Conservation (phyloP, 192 early-diverging fungal genomes). For the Cetraspora pellucida region DNA sequence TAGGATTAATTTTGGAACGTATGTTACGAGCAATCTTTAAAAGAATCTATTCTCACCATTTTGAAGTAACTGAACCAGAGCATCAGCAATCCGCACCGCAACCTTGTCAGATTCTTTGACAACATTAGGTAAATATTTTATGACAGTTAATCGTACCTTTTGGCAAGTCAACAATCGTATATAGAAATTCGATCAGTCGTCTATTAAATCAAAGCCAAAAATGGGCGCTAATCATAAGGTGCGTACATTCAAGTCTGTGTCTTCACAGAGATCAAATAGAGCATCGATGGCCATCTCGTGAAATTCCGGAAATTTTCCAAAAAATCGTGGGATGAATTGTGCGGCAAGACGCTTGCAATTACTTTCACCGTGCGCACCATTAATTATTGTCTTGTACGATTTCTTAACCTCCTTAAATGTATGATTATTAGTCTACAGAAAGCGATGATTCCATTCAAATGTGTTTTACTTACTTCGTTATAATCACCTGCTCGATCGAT, state of each 20-base stretch:
- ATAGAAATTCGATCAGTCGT: not conserved
- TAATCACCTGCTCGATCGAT: constrained; percentile 4
- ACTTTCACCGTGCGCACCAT: constrained; percentile 25
- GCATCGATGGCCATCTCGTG: constrained; percentile 33
- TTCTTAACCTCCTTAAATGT: constrained; percentile 5
- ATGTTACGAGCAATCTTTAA: not conserved
- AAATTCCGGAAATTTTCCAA: constrained; percentile 27
- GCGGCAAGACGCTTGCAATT: constrained; percentile 29
- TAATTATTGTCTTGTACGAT: constrained; percentile 22
- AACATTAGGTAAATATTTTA: constrained; percentile 30
- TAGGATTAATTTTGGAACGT: no score
- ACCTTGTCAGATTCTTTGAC: constrained; percentile 14
- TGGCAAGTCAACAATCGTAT: not conserved
- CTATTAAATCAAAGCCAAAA: constrained; percentile 19
- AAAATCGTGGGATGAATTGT: constrained; percentile 34
- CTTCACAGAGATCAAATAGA: constrained; percentile 35
- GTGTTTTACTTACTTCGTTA: not conserved
- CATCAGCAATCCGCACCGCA: constrained; percentile 29
- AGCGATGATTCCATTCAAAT: not conserved
- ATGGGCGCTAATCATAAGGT: not conserved
- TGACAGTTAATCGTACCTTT: constrained; percentile 28
- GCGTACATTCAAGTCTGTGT: constrained; percentile 34
- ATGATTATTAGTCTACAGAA: not conserved
- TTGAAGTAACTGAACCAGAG: constrained; percentile 32
- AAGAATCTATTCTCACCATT: constrained; percentile 2